phyloP scores from a whole-genome alignment of 805 yeast genomes.

The Lachancea lanzarotensis region DNA sequence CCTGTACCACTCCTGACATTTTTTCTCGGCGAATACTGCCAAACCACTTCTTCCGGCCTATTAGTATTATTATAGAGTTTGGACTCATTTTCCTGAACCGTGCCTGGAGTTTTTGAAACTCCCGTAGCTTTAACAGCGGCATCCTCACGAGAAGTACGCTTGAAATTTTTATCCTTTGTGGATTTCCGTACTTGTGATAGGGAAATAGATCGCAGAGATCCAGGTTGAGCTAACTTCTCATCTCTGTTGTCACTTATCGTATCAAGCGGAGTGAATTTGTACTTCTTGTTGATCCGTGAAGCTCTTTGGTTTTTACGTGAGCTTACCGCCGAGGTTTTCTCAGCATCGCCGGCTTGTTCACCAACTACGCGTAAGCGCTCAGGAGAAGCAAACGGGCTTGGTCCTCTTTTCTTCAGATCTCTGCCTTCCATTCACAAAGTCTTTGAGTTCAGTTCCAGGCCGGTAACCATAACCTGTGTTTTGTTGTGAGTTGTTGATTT shows the following conservation, averaged over 20 bases:
- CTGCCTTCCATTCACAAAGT: slow-evolving; percentile 16
- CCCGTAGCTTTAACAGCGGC: slow-evolving; percentile 1
- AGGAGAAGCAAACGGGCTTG: slow-evolving; percentile 18
- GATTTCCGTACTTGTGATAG: slow-evolving; percentile 28
- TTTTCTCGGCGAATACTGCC: slow-evolving; percentile 27
- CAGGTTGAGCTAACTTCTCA: slow-evolving; percentile 6
- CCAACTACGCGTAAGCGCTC: slow-evolving; percentile 6
- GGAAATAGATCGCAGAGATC: slow-evolving; percentile 24
- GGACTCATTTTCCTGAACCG: background rate
- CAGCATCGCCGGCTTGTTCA: background rate
- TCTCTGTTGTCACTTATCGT: slow-evolving; percentile 13
- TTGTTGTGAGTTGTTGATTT: too few relatives aligned
- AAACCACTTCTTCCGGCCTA: slow-evolving; percentile 28
- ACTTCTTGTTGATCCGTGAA: slow-evolving; percentile 15
- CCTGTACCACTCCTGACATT: slow-evolving; percentile 10
- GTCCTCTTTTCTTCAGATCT: slow-evolving; percentile 20
- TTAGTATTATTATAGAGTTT: slow-evolving; percentile 4
- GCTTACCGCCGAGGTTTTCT: slow-evolving; percentile 17
- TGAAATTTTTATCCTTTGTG: slow-evolving; percentile 4
- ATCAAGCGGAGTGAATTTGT: slow-evolving; percentile 28
- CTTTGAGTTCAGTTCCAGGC: too few relatives aligned
- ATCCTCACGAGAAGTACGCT: slow-evolving; percentile 4
- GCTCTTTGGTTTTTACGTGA: slow-evolving; percentile 4
- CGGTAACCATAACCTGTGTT: too few relatives aligned
- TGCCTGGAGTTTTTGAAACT: background rate